A percentile compares a stretch with the other conserved stretches of the same genome.
phyloP scores from a whole-genome alignment of 352 stramenopile species.

The Phytophthora foliorum region DNA sequence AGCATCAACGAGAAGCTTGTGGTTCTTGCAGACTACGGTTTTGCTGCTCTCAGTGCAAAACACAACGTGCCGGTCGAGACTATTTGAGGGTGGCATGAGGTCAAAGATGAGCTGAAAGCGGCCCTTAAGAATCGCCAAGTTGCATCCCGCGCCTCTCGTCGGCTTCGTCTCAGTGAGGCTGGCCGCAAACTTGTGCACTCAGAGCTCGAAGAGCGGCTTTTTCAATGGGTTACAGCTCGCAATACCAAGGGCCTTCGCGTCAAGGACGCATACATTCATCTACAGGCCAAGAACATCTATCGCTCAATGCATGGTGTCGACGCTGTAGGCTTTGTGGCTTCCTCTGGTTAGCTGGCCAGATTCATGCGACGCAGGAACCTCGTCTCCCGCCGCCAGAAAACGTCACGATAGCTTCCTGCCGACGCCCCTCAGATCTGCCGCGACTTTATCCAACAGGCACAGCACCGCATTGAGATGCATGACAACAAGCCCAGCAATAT shows the following conservation, averaged over 20 bases:
- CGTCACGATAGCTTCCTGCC: slow-evolving; percentile 4
- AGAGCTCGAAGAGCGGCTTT: background rate
- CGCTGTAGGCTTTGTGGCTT: background rate
- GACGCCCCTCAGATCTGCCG: slow-evolving; percentile 4
- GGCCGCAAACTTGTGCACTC: background rate
- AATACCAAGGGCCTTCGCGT: slow-evolving; percentile 14
- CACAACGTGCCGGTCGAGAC: background rate
- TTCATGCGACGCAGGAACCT: slow-evolving; percentile 8
- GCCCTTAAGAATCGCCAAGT: slow-evolving; percentile 2
- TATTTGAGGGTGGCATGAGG: slow-evolving; percentile 1
- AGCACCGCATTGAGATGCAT: slow-evolving; percentile 8
- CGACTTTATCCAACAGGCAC: slow-evolving; percentile 7
- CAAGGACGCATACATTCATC: slow-evolving; percentile 17
- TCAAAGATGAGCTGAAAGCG: background rate
- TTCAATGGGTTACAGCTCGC: background rate
- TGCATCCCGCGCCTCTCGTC: background rate
- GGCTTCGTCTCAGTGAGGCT: background rate
- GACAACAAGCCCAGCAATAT: slow-evolving; percentile 8
- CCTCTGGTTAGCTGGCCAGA: background rate
- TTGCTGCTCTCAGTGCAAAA: slow-evolving; percentile 5
- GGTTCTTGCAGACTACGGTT: slow-evolving; percentile 8
- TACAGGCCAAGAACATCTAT: slow-evolving; percentile 8
- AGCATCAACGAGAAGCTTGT: slow-evolving; percentile 13
- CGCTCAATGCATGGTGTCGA: background rate
- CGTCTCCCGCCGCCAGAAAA: slow-evolving; percentile 5